A percentile compares a stretch with the other conserved stretches of the same genome.
Conservation (phyloP, 2,329 filamentous ascomycete species). For the Fusarium scirpi region DNA sequence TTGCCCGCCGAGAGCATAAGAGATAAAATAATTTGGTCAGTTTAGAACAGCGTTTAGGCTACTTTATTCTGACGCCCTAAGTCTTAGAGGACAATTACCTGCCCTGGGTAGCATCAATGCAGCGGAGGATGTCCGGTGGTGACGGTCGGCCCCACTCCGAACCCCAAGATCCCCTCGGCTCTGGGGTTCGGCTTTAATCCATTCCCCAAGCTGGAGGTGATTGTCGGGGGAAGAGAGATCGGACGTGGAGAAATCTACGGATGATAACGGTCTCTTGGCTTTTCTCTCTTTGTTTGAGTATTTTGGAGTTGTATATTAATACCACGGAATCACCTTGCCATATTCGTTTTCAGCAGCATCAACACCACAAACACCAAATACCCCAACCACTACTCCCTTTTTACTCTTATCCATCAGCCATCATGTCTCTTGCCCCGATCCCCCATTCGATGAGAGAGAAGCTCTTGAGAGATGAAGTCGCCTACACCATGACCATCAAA, state of each 20-base stretch:
- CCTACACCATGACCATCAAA: conserved; percentile 49
- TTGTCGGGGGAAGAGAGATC: not conserved
- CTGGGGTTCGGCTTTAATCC: not conserved
- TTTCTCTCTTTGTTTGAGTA: not conserved
- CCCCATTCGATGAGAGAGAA: conserved; percentile 46
- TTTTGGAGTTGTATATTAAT: conserved; percentile 21
- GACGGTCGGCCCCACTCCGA: conserved; percentile 17
- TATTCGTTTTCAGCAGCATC: not conserved
- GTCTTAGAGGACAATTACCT: not conserved
- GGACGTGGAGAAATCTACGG: not conserved
- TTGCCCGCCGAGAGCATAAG: no score
- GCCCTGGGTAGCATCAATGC: rapidly evolving
- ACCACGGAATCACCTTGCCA: not conserved
- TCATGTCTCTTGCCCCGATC: conserved; percentile 39
- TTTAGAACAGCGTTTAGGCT: rapidly evolving
- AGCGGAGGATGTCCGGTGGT: conserved; percentile 11
- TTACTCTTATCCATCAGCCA: not conserved
- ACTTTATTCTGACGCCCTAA: not conserved
- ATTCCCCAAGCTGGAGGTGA: not conserved
- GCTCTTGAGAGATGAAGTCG: conserved; percentile 40
- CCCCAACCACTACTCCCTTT: no score
- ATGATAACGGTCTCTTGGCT: not conserved
- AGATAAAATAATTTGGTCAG: rapidly evolving
- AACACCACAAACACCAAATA: not conserved
- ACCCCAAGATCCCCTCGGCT: conserved; percentile 10